Conservation (phyloP, 257 asterid species). For the Nicotiana noctiflora region DNA sequence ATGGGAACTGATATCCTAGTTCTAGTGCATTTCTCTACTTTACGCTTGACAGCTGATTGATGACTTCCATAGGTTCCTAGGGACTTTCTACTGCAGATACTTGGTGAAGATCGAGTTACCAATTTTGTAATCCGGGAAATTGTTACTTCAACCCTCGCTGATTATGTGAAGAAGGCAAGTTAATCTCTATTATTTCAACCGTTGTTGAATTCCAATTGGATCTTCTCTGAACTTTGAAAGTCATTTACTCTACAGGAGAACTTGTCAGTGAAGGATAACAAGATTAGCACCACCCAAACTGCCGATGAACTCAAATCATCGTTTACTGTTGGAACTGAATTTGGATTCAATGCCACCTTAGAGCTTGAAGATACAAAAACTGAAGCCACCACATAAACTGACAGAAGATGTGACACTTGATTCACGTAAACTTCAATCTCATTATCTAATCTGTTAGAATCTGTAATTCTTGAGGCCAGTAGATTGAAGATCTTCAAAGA, state of each 20-base stretch:
- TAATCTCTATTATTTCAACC: background rate
- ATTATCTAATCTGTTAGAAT: background rate
- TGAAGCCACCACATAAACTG: slow-evolving; percentile 18
- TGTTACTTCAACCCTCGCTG: slow-evolving; percentile 52
- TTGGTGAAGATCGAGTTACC: slow-evolving; percentile 70
- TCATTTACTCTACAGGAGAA: slow-evolving; percentile 42
- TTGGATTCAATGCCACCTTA: slow-evolving; percentile 67
- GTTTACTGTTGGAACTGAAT: slow-evolving; percentile 57
- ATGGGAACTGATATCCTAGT: background rate
- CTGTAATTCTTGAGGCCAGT: background rate
- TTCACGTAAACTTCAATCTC: background rate
- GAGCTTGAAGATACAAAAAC: slow-evolving; percentile 43
- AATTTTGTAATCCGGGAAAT: slow-evolving; percentile 69
- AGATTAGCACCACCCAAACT: slow-evolving; percentile 57
- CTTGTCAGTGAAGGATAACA: slow-evolving; percentile 58
- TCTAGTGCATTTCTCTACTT: background rate
- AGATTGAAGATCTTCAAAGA: background rate
- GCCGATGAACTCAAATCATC: slow-evolving; percentile 57
- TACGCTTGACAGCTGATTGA: background rate
- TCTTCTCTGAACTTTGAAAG: slow-evolving; percentile 1
- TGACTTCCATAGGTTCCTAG: slow-evolving; percentile 49
- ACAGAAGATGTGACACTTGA: background rate
- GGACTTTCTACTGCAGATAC: slow-evolving; percentile 61
- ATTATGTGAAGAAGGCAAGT: slow-evolving; percentile 66
- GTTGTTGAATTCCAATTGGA: background rate